phyloP scores from a whole-genome alignment of 331 rosid genomes.

The Prunus yedoensis region DNA sequence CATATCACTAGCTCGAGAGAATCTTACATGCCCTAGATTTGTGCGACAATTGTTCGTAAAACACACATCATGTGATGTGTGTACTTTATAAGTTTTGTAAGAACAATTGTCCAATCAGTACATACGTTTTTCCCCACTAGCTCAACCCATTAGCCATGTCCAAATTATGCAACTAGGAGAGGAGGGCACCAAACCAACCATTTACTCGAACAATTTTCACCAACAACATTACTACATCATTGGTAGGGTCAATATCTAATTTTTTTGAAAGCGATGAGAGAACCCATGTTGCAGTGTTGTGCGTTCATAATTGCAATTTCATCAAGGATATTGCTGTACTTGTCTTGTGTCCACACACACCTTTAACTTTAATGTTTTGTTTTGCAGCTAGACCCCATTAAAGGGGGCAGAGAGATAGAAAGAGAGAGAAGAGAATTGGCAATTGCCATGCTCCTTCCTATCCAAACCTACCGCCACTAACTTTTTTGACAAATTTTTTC shows the following conservation, averaged over 20 bases:
- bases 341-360: neutral
- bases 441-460: neutral
- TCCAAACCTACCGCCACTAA: neutral
- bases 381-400: neutral
- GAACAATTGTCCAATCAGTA: too few relatives aligned
- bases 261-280: neutral
- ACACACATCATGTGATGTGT: too few relatives aligned
- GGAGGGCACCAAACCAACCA: neutral
- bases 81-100: too few relatives aligned
- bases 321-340: neutral
- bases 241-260: neutral
- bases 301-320: neutral
- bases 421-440: too few relatives aligned
- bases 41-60: too few relatives aligned
- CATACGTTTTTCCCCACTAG: too few relatives aligned
- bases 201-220: neutral
- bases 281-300: neutral
- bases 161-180: neutral
- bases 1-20: too few relatives aligned
- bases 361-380: neutral
- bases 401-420: neutral
- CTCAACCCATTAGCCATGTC: too few relatives aligned
- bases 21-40: too few relatives aligned
- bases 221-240: neutral
- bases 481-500: neutral